These are phyloP conservation scores for Kodamaea arcana DNA, from an alignment of 1,139 yeast species.

Conservation along the genomic window DNA sequence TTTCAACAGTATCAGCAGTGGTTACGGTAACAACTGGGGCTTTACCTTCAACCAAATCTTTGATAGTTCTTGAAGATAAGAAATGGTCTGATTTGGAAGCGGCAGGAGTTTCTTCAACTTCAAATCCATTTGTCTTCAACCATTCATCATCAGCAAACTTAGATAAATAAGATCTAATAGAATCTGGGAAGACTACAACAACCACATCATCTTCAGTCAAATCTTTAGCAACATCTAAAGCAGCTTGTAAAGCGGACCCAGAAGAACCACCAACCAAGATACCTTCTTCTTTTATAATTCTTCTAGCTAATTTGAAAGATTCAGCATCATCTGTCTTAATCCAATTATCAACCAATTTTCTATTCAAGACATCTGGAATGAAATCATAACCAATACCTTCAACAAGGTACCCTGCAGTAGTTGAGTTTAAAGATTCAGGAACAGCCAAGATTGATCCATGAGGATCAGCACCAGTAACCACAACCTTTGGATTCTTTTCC, in stretches of 20 bases:
- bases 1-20: slow-evolving; percentile 56
- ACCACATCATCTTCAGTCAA: slow-evolving; percentile 71
- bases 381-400: slow-evolving; percentile 94
- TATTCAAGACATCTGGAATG: slow-evolving; percentile 74
- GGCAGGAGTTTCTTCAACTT: slow-evolving; percentile 45
- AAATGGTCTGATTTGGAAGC: slow-evolving; percentile 51
- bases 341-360: slow-evolving; percentile 71
- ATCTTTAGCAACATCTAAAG: slow-evolving; percentile 65
- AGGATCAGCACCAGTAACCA: slow-evolving; percentile 81
- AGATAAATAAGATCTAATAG: slow-evolving; percentile 80
- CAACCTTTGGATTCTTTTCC: slow-evolving; percentile 60
- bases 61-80: slow-evolving; percentile 48
- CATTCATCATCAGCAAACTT: slow-evolving; percentile 91
- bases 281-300: slow-evolving; percentile 83
- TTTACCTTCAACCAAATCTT: slow-evolving; percentile 59
- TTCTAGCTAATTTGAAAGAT: slow-evolving; percentile 76
- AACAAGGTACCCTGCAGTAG: slow-evolving; percentile 65
- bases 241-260: slow-evolving; percentile 82
- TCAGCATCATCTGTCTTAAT: slow-evolving; percentile 83
- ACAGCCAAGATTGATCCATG: slow-evolving; percentile 80
- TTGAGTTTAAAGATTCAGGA: slow-evolving; percentile 69
- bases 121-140: slow-evolving; percentile 78
- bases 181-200: slow-evolving; percentile 84
- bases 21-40: slow-evolving; percentile 80
- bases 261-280: slow-evolving; percentile 86